Conservation (phyloP, 192 early-diverging fungal genomes). For the Coemansia sp. region DNA sequence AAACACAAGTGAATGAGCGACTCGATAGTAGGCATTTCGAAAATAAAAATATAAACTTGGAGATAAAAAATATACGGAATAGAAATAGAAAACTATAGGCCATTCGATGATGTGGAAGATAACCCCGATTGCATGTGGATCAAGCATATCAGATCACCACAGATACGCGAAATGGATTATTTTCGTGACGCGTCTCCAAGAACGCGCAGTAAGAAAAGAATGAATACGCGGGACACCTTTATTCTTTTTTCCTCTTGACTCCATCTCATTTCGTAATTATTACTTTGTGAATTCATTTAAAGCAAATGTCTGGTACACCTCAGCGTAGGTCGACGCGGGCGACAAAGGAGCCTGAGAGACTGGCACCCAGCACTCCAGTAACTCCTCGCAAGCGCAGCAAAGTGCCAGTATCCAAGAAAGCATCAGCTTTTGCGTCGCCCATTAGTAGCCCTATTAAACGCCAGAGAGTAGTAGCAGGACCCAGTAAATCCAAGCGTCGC, state of each 20-base stretch:
- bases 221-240: neutral
- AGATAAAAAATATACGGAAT: neutral
- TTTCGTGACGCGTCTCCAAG: neutral
- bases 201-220: conserved; percentile 16
- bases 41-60: neutral
- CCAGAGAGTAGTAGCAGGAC: conserved; percentile 14
- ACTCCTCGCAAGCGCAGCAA: conserved; percentile 47
- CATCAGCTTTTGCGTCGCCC: conserved; percentile 31
- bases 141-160: neutral
- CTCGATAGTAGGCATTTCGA: conserved; percentile 25
- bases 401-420: neutral
- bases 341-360: conserved; percentile 34
- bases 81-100: neutral
- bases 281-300: neutral
- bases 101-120: neutral
- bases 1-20: conserved; percentile 28
- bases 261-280: neutral
- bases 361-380: conserved; percentile 16
- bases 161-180: conserved; percentile 8
- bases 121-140: neutral
- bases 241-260: neutral
- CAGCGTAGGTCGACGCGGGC: conserved; percentile 45
- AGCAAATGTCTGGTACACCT: conserved; percentile 35
- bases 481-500: conserved; percentile 10
- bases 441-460: conserved; percentile 21